Conservation (phyloP, 2,329 filamentous ascomycete genomes). For the Fusarium coffeatum region DNA sequence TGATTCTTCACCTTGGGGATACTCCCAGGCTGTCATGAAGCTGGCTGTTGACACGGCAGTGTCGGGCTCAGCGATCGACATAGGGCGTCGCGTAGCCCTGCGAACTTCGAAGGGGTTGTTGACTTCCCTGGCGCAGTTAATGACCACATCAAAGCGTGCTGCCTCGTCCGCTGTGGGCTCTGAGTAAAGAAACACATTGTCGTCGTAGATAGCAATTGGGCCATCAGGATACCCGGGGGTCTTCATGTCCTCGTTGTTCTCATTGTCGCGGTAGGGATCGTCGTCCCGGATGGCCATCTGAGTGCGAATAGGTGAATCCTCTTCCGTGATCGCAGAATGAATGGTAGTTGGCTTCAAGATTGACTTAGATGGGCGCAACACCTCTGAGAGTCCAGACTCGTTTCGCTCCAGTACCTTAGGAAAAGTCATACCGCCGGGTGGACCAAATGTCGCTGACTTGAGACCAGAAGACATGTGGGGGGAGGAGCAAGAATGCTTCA, state of each 20-base stretch:
- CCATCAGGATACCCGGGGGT: slow-evolving; percentile 85
- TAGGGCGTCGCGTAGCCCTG: slow-evolving; percentile 46
- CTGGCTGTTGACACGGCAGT: slow-evolving; percentile 69
- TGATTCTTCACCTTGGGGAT: slow-evolving; percentile 55
- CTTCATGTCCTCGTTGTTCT: slow-evolving; percentile 82
- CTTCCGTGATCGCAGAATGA: slow-evolving; percentile 62
- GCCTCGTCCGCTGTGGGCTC: slow-evolving; percentile 84
- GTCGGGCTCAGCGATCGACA: slow-evolving; percentile 57
- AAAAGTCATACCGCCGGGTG: slow-evolving; percentile 72
- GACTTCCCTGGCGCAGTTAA: slow-evolving; percentile 87
- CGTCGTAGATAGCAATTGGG: slow-evolving; percentile 83
- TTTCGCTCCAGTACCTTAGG: slow-evolving; percentile 70
- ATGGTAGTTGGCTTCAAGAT: slow-evolving; percentile 52
- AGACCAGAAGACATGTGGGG: slow-evolving; percentile 72
- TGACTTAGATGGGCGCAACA: slow-evolving; percentile 64
- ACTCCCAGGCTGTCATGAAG: slow-evolving; percentile 72
- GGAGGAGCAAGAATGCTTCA: slow-evolving; percentile 76
- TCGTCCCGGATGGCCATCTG: slow-evolving; percentile 69
- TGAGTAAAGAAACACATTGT: slow-evolving; percentile 81
- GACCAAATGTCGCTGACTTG: slow-evolving; percentile 70
- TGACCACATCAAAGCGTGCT: slow-evolving; percentile 80
- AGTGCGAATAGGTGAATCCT: slow-evolving; percentile 68
- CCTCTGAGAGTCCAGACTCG: slow-evolving; percentile 69
- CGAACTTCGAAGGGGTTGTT: slow-evolving; percentile 74
- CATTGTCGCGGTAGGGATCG: slow-evolving; percentile 73